Percentiles rank a stretch among this genome's conserved stretches.
phyloP scores from a whole-genome alignment of 2,329 filamentous ascomycete species.

The Tolypocladium amazonense region DNA sequence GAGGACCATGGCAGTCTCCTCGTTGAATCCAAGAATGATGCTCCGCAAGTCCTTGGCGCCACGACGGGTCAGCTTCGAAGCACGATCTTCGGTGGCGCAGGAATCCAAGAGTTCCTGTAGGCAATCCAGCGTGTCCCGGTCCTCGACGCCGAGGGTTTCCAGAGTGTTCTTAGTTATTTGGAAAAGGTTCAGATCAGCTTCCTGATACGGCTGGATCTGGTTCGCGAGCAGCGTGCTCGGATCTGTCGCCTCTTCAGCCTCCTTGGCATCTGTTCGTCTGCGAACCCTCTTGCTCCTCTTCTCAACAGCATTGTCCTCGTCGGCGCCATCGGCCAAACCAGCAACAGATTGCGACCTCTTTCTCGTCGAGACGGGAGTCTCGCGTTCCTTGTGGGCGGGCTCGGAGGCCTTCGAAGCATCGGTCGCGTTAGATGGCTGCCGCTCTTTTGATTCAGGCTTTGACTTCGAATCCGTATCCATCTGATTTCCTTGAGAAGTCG shows the following conservation, averaged over 20 bases:
- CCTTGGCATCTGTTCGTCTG: conserved; percentile 38
- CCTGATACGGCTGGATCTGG: conserved; percentile 46
- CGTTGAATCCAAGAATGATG: conserved; percentile 37
- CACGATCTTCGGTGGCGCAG: conserved; percentile 39
- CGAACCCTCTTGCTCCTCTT: conserved; percentile 58
- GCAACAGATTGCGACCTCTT: conserved; percentile 55
- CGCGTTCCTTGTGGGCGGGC: conserved; percentile 21
- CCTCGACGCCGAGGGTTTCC: conserved; percentile 43
- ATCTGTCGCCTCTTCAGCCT: conserved; percentile 41
- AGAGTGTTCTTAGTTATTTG: conserved; percentile 43
- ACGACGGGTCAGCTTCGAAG: conserved; percentile 33
- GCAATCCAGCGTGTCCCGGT: conserved; percentile 32
- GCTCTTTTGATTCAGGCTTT: conserved; percentile 10
- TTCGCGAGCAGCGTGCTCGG: conserved; percentile 40
- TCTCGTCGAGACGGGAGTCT: conserved; percentile 32
- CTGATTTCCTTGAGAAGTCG: not conserved
- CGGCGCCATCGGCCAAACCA: conserved; percentile 42
- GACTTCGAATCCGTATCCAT: not conserved
- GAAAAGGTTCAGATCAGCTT: conserved; percentile 45
- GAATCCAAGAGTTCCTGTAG: conserved; percentile 41
- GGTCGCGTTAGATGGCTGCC: conserved; percentile 9
- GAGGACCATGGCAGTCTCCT: conserved; percentile 42
- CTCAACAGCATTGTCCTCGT: conserved; percentile 46
- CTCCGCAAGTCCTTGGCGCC: conserved; percentile 39
- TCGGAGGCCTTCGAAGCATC: conserved; percentile 16